phyloP scores from a whole-genome alignment of 208 protist genomes.

The Trypanosoma avium region DNA sequence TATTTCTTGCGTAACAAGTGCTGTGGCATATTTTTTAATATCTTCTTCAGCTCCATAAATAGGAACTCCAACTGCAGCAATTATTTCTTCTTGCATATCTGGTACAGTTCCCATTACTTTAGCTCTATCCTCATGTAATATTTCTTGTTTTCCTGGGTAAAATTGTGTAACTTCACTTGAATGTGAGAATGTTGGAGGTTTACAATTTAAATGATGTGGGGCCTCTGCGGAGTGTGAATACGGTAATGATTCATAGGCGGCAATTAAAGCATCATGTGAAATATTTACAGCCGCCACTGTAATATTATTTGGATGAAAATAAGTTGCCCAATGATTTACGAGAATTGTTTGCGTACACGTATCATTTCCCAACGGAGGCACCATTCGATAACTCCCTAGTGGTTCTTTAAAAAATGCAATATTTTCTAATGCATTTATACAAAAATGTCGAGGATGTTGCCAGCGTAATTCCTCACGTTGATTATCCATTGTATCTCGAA shows the following conservation, averaged over 20 bases:
- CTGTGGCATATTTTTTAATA: constrained; percentile 56
- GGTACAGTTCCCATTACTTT: constrained; percentile 76
- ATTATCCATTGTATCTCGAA: constrained; percentile 89
- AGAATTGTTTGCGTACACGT: constrained; percentile 71
- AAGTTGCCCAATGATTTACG: constrained; percentile 69
- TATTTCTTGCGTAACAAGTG: constrained; percentile 71
- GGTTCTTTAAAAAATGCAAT: constrained; percentile 92
- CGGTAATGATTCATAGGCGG: constrained; percentile 74
- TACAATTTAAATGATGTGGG: constrained; percentile 57
- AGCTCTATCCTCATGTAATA: constrained; percentile 70
- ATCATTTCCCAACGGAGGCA: constrained; percentile 70
- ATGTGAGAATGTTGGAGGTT: constrained; percentile 36
- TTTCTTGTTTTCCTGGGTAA: constrained; percentile 53
- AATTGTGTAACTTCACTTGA: constrained; percentile 74
- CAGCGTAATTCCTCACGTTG: constrained; percentile 77
- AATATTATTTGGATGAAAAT: constrained; percentile 69
- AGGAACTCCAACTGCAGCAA: constrained; percentile 68
- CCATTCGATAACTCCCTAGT: constrained; percentile 70
- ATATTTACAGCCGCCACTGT: constrained; percentile 81
- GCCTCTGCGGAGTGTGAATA: constrained; percentile 74
- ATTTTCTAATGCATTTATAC: constrained; percentile 72
- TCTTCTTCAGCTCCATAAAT: constrained; percentile 56
- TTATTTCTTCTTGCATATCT: constrained; percentile 79
- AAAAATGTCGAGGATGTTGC: constrained; percentile 76
- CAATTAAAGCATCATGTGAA: constrained; percentile 71